Evolutionary conservation across 2,329 filamentous ascomycete species (phyloP), one percentile per base, ranked within the genome.

Genomic region (Neurospora crassa): DNA sequence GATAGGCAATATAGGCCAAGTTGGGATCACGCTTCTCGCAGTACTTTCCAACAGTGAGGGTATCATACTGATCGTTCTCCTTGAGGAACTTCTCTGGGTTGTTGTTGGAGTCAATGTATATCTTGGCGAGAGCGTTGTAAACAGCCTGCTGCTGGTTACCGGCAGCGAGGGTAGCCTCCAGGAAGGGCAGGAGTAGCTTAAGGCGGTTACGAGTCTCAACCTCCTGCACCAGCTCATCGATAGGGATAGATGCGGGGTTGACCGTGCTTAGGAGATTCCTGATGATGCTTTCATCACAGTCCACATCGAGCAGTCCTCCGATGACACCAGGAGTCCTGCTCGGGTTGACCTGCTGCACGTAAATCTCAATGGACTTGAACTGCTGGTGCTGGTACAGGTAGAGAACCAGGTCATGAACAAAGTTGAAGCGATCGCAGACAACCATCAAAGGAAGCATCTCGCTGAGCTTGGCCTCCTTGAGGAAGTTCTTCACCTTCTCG

Each of bases 381-480:
- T 98, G 95, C 82, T 99, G 95, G 83, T 97, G 97, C 86, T 98
- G 96, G 85, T 99, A 99, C 10, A 99, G 89, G 83, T 96, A 97
- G 29, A 99, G 88, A 67, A 99, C 93, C 78, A 99, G 83, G 78
- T 99, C 96, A 79, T 99, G 96, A 59, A 98, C 93, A 79, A 99
- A 97, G 84, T 98, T 97, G 88, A 96, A 97, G n/a, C 95, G 93
- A 80, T 99, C 96, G 83, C 96, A 99, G 72, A 99, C 94, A 77
- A 98, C 97, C 83, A 99, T 99, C 70, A 99, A 85, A 63, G 96
- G 96, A 63, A 99, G 87, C 83, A 97, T 95, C 81, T 99, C 96
- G 1, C 91, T 90, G 67, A 99, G 86, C 75, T 91, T 92, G 70
- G 96, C 95, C 81, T 99, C 96, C 84, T 99, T 99, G 73, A 99